Evolutionary conservation across 257 asterid species (phyloP), one percentile per base, ranked within the genome.

Genomic region (Sherardia arvensis): DNA sequence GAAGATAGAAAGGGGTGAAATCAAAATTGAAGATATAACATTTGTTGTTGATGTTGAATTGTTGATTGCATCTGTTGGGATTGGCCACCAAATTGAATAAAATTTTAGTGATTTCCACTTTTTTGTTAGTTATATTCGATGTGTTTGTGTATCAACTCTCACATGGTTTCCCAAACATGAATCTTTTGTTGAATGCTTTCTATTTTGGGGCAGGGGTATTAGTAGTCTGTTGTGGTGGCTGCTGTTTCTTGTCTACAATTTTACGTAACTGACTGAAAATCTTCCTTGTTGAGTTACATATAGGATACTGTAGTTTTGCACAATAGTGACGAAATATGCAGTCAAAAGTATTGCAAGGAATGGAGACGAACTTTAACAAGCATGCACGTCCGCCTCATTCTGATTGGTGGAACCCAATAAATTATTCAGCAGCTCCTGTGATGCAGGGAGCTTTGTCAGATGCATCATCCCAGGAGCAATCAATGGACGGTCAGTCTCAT

Each of bases 391-490:
- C 82, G 28, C 33, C 74, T 60, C 79, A 51, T 28, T 60, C 90
- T 72, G 95, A 82, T 14, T 76, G 90, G 97, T 78, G 85, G 87
- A 71, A 68, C 25, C 56, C 65, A 60, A 70, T 76, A 71, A 86
- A 79, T 61, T 43, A 43, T 43, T 70, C 77, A 45, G 38, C 74
- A 67, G 72, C 87, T 43, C 76, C 77, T 57, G 36, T 77, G 86
- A 73, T 74, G 76, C 66, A 73, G 64, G 86, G 78, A 68, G 78
- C 62, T 72, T 85, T 71, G 53, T 87, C 94, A 61, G 95, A 90
- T 57, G 83, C 97, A 18, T 83, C 92, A 30, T 85, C 95, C 2
- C 67, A 66, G 69, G 95, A 89, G 73, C 91, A 83, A 51, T 87
- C 90, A 43, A 76, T 57, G 66, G 95, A 85, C 59, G 86, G 73